Evolutionary conservation across 257 asterid genomes (phyloP), one percentile per base, ranked within the genome.

Genomic region (Solanum dulcamara): DNA sequence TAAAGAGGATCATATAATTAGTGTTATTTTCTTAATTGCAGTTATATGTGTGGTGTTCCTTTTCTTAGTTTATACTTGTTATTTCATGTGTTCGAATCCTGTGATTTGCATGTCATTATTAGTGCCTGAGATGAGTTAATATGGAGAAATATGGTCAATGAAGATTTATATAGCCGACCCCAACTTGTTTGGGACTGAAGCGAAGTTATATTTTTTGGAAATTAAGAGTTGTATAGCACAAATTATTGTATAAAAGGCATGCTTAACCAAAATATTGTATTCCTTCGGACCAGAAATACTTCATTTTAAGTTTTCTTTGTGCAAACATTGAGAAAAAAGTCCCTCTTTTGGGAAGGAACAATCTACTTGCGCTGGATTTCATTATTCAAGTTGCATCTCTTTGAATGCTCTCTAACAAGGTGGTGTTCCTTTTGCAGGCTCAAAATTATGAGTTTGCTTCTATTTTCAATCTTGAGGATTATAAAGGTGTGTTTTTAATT

Each of bases 391-490:
- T 44, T 48, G 17, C 60, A 48, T 17, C 30, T 79, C 44, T 18
- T 50, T 79, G 64, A 79, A 79, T 79, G 64, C 15, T 46, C 42
- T 30, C 28, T 79, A 48, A 79, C 64, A 48, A 30, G 6, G 44
- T 30, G 62, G 83, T 48, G 33, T 28, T 79, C 83, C 77, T 86
- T 68, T 42, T 88, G 32, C 99, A 97, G 99, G 98, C 93, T 86
- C 96, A 94, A 87, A 95, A 92, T 91, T 93, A 91, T 75, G 92
- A 91, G 85, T 97, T 97, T 86, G 94, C 98, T 81, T 93, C 96
- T 85, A 66, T 94, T 83, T 97, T 95, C 84, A 97, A 94, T 90
- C 95, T 97, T 67, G 99, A 94, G 89, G 99, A 97, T 87, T 95
- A 93, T 90, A 95, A 93, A 94, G 99, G 99, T 97, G 93, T 81